These are phyloP conservation scores for Starmerella kuoi DNA, from an alignment of 805 yeast species.

Conservation along the genomic window DNA sequence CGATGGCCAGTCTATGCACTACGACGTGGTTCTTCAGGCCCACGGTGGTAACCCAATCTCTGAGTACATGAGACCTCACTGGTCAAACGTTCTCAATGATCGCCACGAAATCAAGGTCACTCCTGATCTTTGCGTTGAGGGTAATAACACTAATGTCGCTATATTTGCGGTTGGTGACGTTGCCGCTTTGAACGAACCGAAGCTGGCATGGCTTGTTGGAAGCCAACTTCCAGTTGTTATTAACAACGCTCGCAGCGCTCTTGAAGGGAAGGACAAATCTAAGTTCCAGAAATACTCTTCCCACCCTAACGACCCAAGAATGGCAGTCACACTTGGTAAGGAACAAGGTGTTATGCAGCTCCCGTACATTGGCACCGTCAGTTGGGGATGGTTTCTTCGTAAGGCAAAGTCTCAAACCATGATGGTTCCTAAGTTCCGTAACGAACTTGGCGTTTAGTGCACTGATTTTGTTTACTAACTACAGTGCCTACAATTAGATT, in stretches of 20 bases:
- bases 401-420: conserved; percentile 4
- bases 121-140: neutral
- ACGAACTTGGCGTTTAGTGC: neutral
- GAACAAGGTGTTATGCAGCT: conserved; percentile 4
- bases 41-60: conserved; percentile 5
- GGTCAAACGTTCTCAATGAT: conserved; percentile 3
- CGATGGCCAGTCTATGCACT: neutral
- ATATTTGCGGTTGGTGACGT: conserved; percentile 10
- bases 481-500: no score
- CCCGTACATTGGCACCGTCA: conserved; percentile 7
- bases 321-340: conserved; percentile 8
- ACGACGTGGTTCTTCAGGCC: conserved; percentile 5
- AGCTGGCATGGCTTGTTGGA: conserved; percentile 9
- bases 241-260: neutral
- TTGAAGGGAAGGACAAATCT: neutral
- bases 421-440: conserved; percentile 5
- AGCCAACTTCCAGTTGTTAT: neutral
- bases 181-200: conserved; percentile 8
- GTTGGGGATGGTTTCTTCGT: conserved; percentile 6
- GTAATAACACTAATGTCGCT: neutral
- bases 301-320: conserved; percentile 7
- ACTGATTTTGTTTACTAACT: no score
- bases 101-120: conserved; percentile 3
- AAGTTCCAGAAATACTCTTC: neutral
- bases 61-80: conserved; percentile 4